These are phyloP conservation scores for Verticillium tricorpus DNA, from an alignment of 2,329 filamentous ascomycete genomes.

Conservation along the genomic window DNA sequence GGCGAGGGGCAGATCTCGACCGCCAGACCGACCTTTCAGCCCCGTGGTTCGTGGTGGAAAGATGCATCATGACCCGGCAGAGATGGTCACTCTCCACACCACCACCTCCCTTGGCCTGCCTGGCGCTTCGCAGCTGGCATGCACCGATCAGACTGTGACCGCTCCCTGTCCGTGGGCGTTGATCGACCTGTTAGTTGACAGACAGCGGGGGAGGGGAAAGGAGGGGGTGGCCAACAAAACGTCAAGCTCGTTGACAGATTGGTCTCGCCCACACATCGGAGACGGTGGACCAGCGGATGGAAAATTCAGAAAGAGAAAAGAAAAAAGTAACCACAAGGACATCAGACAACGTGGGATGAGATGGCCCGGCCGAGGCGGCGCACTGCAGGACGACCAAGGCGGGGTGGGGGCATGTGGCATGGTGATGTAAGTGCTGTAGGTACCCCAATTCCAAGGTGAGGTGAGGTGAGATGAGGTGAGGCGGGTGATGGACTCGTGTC, in stretches of 20 bases:
- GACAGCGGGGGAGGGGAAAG: not conserved
- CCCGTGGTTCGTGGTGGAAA: not conserved
- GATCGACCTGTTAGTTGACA: not conserved
- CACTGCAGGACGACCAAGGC: not conserved
- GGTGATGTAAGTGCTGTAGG: no score
- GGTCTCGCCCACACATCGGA: not conserved
- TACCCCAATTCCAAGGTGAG: no score
- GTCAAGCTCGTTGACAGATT: not conserved
- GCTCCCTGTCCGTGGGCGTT: not conserved
- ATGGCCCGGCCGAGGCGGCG: not conserved
- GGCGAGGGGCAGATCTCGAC: not conserved
- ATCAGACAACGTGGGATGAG: not conserved
- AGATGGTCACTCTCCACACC: not conserved
- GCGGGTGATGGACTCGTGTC: no score
- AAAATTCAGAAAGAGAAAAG: not conserved
- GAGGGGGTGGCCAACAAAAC: not conserved
- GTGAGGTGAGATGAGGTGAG: no score
- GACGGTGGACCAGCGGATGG: not conserved
- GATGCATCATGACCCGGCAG: not conserved
- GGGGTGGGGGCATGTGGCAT: no score
- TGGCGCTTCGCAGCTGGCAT: not conserved
- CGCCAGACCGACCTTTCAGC: not conserved
- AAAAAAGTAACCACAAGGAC: not conserved
- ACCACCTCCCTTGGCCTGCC: not conserved
- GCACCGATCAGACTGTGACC: not conserved